phyloP scores from a whole-genome alignment of 305 asterid species.

The Plantago lanceolata region DNA sequence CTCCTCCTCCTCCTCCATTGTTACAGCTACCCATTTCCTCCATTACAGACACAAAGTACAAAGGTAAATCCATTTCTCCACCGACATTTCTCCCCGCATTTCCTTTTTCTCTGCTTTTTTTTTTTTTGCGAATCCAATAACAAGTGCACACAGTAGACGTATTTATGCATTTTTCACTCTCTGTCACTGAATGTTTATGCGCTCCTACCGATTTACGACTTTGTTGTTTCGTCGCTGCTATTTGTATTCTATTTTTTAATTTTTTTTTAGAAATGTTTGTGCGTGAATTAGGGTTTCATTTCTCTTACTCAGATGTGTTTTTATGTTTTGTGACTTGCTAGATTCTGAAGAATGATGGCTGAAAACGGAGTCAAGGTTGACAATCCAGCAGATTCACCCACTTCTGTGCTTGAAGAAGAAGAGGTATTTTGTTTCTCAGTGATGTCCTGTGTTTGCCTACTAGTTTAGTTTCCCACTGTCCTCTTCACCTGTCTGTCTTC shows the following conservation, averaged over 20 bases:
- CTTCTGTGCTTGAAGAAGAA: conserved; percentile 89
- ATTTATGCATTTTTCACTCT: too few species aligned
- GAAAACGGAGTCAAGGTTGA: conserved; percentile 54
- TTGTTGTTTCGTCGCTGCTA: too few species aligned
- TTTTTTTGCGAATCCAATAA: too few species aligned
- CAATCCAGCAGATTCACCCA: conserved; percentile 69
- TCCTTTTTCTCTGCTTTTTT: not conserved
- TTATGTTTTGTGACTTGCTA: conserved; percentile 19
- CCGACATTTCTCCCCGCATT: not conserved
- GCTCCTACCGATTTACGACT: not conserved
- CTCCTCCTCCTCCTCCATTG: too few species aligned
- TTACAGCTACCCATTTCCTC: not conserved
- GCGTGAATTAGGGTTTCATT: conserved; percentile 1
- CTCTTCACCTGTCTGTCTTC: too few species aligned
- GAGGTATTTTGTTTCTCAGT: conserved; percentile 60
- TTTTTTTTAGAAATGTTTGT: not conserved
- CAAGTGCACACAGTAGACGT: too few species aligned
- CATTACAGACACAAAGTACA: not conserved
- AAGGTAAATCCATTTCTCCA: not conserved
- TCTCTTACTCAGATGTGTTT: conserved; percentile 5
- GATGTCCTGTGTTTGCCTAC: too few species aligned
- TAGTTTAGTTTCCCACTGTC: too few species aligned
- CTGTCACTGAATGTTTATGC: too few species aligned
- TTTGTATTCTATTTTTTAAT: not conserved
- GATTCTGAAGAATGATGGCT: conserved; percentile 40